Conservation (phyloP, 768 basidiomycete species). For the Russula emetica region DNA sequence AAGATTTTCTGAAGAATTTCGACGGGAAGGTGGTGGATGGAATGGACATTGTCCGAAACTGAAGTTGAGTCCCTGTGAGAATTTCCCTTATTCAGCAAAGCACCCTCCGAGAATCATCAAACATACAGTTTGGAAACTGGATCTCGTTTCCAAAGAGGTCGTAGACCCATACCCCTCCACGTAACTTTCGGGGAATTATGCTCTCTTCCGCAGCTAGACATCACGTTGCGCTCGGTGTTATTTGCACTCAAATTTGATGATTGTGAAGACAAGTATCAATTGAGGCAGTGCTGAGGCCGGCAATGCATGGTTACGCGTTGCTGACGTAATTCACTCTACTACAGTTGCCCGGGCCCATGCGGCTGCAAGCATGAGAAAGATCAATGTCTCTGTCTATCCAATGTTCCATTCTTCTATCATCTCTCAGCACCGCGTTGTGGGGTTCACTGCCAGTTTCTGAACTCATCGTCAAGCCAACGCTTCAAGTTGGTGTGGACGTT, state of each 20-base stretch:
- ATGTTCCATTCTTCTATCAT: too few species aligned
- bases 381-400: too few species aligned
- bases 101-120: background rate
- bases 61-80: background rate
- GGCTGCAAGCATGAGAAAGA: too few species aligned
- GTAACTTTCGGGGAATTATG: background rate
- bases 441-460: too few species aligned
- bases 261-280: background rate
- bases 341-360: too few species aligned
- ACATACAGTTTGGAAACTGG: background rate
- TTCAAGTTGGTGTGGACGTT: too few species aligned
- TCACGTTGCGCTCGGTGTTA: background rate
- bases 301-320: background rate
- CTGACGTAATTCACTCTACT: too few species aligned
- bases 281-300: background rate
- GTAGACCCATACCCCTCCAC: conserved; percentile 5
- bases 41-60: background rate
- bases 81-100: background rate
- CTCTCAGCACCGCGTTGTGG: too few species aligned
- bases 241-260: background rate
- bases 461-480: too few species aligned
- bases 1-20: conserved; percentile 21
- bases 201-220: background rate
- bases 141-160: conserved; percentile 7
- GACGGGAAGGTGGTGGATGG: conserved; percentile 11